Evolutionary conservation across 352 stramenopile species (phyloP).

Genomic region (Phytopythium vexans): DNA sequence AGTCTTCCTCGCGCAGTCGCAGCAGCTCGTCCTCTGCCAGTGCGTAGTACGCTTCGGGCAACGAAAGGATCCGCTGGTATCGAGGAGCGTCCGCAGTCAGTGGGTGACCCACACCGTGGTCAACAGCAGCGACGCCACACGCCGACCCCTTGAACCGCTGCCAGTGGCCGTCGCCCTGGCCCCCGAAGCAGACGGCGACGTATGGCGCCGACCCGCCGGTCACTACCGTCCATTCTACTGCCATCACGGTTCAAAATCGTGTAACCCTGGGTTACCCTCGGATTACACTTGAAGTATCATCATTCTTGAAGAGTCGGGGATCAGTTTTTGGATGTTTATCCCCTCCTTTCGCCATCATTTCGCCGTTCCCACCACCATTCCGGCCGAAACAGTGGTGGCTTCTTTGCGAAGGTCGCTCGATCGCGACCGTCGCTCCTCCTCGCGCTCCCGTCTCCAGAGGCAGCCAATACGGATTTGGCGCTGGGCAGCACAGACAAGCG

Average conservation of each 20-base stretch:
- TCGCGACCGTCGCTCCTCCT: too few relatives aligned
- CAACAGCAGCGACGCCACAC: conserved; percentile 12
- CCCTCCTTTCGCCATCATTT: too few relatives aligned
- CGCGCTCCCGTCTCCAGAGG: too few relatives aligned
- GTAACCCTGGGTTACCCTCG: too few relatives aligned
- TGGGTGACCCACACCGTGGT: neutral
- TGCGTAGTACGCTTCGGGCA: conserved; percentile 47
- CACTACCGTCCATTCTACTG: conserved; percentile 24
- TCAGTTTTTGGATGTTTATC: too few relatives aligned
- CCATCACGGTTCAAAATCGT: conserved; percentile 1
- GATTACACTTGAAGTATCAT: too few relatives aligned
- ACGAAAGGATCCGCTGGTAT: conserved; percentile 26
- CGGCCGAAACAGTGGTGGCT: too few relatives aligned
- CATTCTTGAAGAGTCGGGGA: too few relatives aligned
- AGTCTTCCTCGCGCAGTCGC: conserved; percentile 1
- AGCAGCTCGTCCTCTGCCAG: conserved; percentile 29
- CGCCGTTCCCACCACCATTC: too few relatives aligned
- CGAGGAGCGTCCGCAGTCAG: neutral
- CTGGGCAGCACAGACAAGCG: neutral
- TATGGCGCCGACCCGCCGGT: neutral
- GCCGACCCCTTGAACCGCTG: conserved; percentile 11
- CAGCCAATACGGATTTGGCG: too few relatives aligned
- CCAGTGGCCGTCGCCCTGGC: conserved; percentile 12
- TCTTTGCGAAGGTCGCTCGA: too few relatives aligned
- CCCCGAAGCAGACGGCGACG: conserved; percentile 18